Conservation (phyloP, 179 eudicot species). For the Beta macrorhiza region DNA sequence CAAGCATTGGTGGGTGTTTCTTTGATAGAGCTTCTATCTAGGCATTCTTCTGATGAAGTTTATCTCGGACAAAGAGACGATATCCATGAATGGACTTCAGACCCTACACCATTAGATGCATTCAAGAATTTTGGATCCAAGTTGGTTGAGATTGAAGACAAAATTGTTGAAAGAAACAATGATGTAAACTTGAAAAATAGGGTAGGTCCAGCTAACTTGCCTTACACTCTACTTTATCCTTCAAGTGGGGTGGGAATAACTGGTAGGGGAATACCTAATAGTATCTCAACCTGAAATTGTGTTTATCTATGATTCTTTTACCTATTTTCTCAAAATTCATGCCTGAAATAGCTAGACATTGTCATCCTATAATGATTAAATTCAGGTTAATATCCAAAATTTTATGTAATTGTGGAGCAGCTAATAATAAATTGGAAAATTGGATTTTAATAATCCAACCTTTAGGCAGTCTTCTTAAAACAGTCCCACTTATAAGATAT, state of each 20-base stretch:
- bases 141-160: conserved; percentile 46
- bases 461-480: too few species aligned
- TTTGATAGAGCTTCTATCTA: conserved; percentile 59
- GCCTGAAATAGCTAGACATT: not conserved
- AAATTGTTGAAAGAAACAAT: conserved; percentile 38
- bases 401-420: too few species aligned
- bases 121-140: conserved; percentile 47
- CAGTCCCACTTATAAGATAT: too few species aligned
- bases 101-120: conserved; percentile 39
- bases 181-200: conserved; percentile 47
- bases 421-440: too few species aligned
- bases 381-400: not conserved
- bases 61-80: conserved; percentile 70
- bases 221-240: conserved; percentile 56
- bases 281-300: conserved; percentile 42
- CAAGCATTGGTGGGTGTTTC: conserved; percentile 60
- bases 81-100: conserved; percentile 47
- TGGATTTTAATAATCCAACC: too few species aligned
- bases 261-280: conserved; percentile 73
- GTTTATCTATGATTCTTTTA: not conserved
- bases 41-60: conserved; percentile 68
- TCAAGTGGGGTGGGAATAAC: conserved; percentile 56
- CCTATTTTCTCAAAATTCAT: not conserved
- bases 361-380: not conserved
- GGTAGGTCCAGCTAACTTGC: conserved; percentile 53